Base-by-base conservation (phyloP, 768 basidiomycete species). In the Lactarius psammicola region DNA sequence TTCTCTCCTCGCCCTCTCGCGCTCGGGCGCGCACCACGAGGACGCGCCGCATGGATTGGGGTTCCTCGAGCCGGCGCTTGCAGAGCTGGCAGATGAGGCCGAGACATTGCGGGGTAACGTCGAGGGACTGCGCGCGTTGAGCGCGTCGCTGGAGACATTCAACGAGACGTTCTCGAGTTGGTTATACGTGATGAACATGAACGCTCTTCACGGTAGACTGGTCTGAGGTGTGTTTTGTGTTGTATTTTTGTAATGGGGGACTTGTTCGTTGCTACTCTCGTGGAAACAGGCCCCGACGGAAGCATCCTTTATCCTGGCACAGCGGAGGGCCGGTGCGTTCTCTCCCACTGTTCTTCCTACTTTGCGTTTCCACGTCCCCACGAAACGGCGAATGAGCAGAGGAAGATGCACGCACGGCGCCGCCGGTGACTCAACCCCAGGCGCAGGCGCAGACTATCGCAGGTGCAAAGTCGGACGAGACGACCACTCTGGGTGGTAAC, bases 111-210 rank as follows among this genome's bases (percentile, higher is more conserved):
- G 90, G 59, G 78, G 84, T 10, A 95, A 95, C 75, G 77, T 92
- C 11, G 85, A 89, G 68, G 83, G 82, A 28, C 81, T 98, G 72
- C 84, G 84, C 67, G 79, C 81, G 30, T 83, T 98, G 68, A 87
- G 88, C 75, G 81, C 87, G 55, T 87, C 91, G 23, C 81, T 98
- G 60, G 84, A 85, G 17, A 87, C 85, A 5, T 96, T 96, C 80
- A 97, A 97, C 74, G 95, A 98, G 76, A 86, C 87, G 17, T 96
- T 98, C 72, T 90, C 95, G 17, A 93, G 91, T 73, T 95, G 87
- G 84, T 76, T 96, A 13, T 95, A 95, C 74, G 86, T 88, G 28
- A 88, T 95, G 86, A 89, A 92, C 73, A 96, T 98, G 93, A 94
- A 95, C 73, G 87, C 93, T 2, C 82, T 96, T 63, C n/a, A 94